phyloP scores from a whole-genome alignment of 768 basidiomycete species.

The Clavaria fumosa region DNA sequence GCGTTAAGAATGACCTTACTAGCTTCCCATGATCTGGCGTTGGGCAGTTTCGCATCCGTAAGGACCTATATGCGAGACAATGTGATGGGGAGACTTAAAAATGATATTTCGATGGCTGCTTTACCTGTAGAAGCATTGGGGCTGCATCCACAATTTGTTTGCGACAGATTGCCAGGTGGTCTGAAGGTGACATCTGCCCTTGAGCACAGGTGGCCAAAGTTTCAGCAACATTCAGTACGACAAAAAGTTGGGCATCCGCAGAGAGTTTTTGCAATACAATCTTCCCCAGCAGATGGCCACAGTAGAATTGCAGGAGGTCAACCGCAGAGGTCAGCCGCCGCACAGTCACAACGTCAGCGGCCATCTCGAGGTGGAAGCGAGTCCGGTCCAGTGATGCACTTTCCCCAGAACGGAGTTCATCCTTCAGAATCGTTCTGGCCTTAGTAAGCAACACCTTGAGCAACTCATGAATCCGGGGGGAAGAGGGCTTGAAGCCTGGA shows the following conservation, averaged over 20 bases:
- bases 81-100: neutral
- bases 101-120: constrained; percentile 10
- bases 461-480: constrained; percentile 9
- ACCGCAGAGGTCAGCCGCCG: constrained; percentile 27
- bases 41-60: constrained; percentile 15
- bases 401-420: constrained; percentile 16
- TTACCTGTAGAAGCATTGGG: constrained; percentile 32
- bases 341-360: constrained; percentile 25
- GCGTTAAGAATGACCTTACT: constrained; percentile 29
- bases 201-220: constrained; percentile 23
- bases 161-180: constrained; percentile 23
- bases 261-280: constrained; percentile 30
- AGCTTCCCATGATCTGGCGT: constrained; percentile 20
- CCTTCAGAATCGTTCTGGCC: constrained; percentile 20
- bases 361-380: constrained; percentile 32
- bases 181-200: constrained; percentile 14
- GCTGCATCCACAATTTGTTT: constrained; percentile 36
- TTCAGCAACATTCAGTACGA: constrained; percentile 33
- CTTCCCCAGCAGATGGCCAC: constrained; percentile 27
- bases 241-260: constrained; percentile 26
- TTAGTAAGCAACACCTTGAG: constrained; percentile 22
- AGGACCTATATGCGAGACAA: constrained; percentile 16
- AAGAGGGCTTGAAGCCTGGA: constrained; percentile 24
- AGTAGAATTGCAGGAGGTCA: constrained; percentile 39
- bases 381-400: constrained; percentile 20